Conservation (phyloP, 495 filamentous ascomycete species). For the Aspergillus baeticus region DNA sequence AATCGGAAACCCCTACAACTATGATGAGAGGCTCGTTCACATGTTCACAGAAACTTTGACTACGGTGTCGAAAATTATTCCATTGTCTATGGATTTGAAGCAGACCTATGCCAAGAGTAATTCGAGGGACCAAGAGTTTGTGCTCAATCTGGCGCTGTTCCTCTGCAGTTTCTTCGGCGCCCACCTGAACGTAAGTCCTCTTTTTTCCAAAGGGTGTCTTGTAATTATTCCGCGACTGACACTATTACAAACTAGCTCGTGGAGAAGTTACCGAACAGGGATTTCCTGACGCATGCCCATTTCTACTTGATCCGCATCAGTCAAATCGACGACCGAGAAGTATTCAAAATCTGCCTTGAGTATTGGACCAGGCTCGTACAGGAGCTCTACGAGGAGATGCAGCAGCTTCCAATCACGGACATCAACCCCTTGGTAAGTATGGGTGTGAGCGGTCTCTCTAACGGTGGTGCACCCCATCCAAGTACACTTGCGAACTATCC, state of each 20-base stretch:
- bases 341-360: slow-evolving; percentile 98
- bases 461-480: slow-evolving; percentile 83
- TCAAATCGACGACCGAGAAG: slow-evolving; percentile 96
- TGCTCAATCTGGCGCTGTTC: slow-evolving; percentile 94
- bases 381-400: slow-evolving; percentile 99
- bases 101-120: slow-evolving; percentile 86
- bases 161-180: slow-evolving; percentile 93
- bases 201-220: neutral
- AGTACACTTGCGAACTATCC: slow-evolving; percentile 79
- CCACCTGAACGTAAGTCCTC: slow-evolving; percentile 73
- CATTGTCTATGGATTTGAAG: slow-evolving; percentile 84
- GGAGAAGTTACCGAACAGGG: slow-evolving; percentile 90
- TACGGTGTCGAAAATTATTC: slow-evolving; percentile 85
- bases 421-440: slow-evolving; percentile 82
- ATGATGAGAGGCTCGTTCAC: slow-evolving; percentile 88
- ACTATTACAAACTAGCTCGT: slow-evolving; percentile 64
- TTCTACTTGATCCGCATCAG: slow-evolving; percentile 98
- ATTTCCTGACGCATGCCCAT: slow-evolving; percentile 91
- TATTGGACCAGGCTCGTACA: slow-evolving; percentile 99
- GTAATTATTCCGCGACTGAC: neutral
- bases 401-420: slow-evolving; percentile 85
- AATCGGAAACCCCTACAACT: slow-evolving; percentile 72
- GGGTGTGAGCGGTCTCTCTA: slow-evolving; percentile 66
- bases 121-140: slow-evolving; percentile 92
- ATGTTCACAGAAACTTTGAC: slow-evolving; percentile 97